Evolutionary conservation across 208 protist genomes (phyloP).

Genomic region (Herpetomonas tarakana): DNA sequence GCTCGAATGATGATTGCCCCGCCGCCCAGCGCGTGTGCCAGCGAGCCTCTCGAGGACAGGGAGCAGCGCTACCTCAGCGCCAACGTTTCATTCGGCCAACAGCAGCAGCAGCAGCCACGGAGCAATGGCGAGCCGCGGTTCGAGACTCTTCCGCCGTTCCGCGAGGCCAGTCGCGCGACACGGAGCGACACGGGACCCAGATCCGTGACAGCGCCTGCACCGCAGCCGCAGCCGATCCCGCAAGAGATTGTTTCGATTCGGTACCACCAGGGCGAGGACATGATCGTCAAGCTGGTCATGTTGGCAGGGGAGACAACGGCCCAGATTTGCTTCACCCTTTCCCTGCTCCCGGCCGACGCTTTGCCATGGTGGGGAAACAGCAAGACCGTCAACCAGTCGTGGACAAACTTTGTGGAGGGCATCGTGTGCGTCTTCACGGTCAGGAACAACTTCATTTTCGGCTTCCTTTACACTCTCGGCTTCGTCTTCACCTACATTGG

Average conservation of each 20-base stretch:
- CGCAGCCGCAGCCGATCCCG: constrained; percentile 14
- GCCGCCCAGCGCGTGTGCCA: too few relatives aligned
- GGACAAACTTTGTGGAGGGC: constrained; percentile 70
- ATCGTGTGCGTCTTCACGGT: constrained; percentile 69
- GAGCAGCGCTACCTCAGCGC: too few relatives aligned
- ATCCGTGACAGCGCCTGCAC: constrained; percentile 5
- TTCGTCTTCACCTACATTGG: constrained; percentile 80
- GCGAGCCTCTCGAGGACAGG: too few relatives aligned
- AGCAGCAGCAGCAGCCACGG: too few relatives aligned
- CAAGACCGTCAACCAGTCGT: constrained; percentile 38
- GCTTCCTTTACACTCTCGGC: constrained; percentile 71
- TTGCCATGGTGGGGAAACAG: constrained; percentile 80
- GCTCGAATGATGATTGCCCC: too few relatives aligned
- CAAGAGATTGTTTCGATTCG: constrained; percentile 25
- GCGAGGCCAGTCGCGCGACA: too few relatives aligned
- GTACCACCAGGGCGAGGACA: constrained; percentile 68
- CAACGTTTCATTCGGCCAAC: too few relatives aligned
- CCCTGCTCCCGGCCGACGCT: constrained; percentile 71
- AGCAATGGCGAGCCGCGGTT: too few relatives aligned
- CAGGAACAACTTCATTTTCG: constrained; percentile 58
- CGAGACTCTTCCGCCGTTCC: too few relatives aligned
- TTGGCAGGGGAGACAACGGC: constrained; percentile 53
- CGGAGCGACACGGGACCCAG: too few relatives aligned
- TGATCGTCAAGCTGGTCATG: constrained; percentile 83
- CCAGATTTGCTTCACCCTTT: constrained; percentile 58